Percentiles rank a stretch among this genome's conserved stretches.
Evolutionary conservation across 2,329 filamentous ascomycete genomes (phyloP).

Genomic region (Simplicillium sp.): DNA sequence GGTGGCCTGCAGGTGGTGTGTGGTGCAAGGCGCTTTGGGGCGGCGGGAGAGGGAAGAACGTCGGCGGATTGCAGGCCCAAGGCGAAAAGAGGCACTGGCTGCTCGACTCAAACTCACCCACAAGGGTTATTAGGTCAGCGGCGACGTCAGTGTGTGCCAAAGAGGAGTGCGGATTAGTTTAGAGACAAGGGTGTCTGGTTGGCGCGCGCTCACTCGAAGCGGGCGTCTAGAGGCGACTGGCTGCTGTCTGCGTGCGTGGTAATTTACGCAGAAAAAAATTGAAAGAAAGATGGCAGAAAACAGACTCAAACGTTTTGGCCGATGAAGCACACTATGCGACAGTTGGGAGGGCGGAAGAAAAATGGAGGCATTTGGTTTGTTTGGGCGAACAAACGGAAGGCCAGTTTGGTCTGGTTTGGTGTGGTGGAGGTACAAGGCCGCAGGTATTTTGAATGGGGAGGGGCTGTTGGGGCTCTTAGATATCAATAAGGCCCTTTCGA

Average conservation of each 20-base stretch:
- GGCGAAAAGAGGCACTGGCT: slow-evolving; percentile 10
- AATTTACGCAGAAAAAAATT: too few species aligned
- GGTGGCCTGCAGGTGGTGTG: too few species aligned
- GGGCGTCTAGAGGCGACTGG: too few species aligned
- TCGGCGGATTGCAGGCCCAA: too few species aligned
- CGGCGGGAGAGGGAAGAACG: slow-evolving; percentile 10
- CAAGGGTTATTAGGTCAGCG: slow-evolving; percentile 25
- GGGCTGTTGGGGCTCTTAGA: too few species aligned
- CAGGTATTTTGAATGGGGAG: slow-evolving; percentile 17
- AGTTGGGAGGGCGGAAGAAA: not conserved
- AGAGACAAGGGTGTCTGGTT: too few species aligned
- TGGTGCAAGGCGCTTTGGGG: slow-evolving; percentile 2
- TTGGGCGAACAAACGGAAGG: not conserved
- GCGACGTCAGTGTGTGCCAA: slow-evolving; percentile 23
- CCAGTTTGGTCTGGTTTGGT: slow-evolving; percentile 8
- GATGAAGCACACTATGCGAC: too few species aligned
- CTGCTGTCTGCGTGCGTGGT: too few species aligned
- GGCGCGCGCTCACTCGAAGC: too few species aligned
- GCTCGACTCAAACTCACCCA: slow-evolving; percentile 22
- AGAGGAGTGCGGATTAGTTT: slow-evolving; percentile 11
- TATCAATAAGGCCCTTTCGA: slow-evolving; percentile 6
- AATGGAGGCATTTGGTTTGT: not conserved
- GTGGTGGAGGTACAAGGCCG: slow-evolving; percentile 20
- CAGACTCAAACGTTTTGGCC: too few species aligned
- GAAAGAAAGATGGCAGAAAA: too few species aligned